These are phyloP conservation scores for Taxillus chinensis DNA, from an alignment of 164 flowering plant species.

Conservation along the genomic window DNA sequence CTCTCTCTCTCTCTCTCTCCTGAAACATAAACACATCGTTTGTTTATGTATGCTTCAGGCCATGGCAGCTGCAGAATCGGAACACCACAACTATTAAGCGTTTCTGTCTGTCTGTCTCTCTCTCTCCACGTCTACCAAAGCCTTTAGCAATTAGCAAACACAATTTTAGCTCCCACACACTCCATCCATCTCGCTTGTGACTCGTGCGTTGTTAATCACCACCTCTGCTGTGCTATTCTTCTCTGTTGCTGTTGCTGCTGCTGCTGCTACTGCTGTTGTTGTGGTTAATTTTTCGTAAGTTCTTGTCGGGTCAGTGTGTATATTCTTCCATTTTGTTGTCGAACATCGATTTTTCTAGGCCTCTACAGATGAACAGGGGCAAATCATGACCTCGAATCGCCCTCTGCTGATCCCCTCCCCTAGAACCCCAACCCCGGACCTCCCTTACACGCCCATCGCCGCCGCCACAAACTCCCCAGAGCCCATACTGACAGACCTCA, in stretches of 20 bases:
- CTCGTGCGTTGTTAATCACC: neutral
- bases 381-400: conserved; percentile 41
- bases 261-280: neutral
- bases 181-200: neutral
- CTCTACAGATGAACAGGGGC: conserved; percentile 15
- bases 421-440: conserved; percentile 16
- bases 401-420: conserved; percentile 41
- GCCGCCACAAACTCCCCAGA: conserved; percentile 14
- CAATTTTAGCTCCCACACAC: neutral
- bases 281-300: neutral
- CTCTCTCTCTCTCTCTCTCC: neutral
- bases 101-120: neutral
- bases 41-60: neutral
- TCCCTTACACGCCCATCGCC: conserved; percentile 4
- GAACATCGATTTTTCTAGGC: conserved; percentile 8
- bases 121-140: neutral
- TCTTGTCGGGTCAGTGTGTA: conserved; percentile 4
- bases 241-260: neutral
- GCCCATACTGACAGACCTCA: conserved; percentile 2
- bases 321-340: conserved; percentile 6
- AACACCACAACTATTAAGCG: neutral
- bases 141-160: neutral
- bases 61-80: neutral
- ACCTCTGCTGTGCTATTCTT: neutral
- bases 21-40: neutral